Evolutionary conservation across 2,329 filamentous ascomycete genomes (phyloP).

Genomic region (Microsporum canis): DNA sequence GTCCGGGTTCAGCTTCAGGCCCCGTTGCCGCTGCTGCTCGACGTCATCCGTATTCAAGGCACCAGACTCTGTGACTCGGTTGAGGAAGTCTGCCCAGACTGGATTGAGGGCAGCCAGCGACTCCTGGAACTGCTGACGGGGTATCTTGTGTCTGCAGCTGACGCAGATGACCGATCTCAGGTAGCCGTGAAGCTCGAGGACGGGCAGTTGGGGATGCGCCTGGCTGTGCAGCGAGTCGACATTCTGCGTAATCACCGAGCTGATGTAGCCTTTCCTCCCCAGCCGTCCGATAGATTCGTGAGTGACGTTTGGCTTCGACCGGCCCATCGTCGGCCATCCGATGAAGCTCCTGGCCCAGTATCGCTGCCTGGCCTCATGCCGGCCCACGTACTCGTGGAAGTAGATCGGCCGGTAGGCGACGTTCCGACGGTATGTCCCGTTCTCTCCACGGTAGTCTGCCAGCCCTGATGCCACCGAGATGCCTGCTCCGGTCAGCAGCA

Average conservation of each 20-base stretch:
- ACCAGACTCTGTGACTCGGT: constrained; percentile 58
- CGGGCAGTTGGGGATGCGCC: constrained; percentile 63
- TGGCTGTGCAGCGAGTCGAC: constrained; percentile 84
- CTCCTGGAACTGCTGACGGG: constrained; percentile 63
- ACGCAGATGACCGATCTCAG: constrained; percentile 70
- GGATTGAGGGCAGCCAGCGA: constrained; percentile 72
- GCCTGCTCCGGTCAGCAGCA: constrained; percentile 70
- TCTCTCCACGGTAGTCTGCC: constrained; percentile 79
- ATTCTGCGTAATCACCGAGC: constrained; percentile 81
- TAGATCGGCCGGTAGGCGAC: constrained; percentile 85
- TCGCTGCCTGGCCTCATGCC: constrained; percentile 73
- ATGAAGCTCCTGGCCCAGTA: constrained; percentile 96
- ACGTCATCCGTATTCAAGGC: constrained; percentile 70
- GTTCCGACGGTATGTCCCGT: constrained; percentile 88
- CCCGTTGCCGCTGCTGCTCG: constrained; percentile 52
- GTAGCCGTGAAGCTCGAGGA: constrained; percentile 84
- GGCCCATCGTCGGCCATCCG: constrained; percentile 74
- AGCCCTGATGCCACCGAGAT: constrained; percentile 88
- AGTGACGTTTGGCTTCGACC: constrained; percentile 65
- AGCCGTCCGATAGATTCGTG: constrained; percentile 69
- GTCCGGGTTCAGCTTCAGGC: constrained; percentile 79
- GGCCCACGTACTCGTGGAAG: constrained; percentile 73
- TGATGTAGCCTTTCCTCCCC: constrained; percentile 59
- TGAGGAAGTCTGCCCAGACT: constrained; percentile 66
- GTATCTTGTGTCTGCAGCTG: constrained; percentile 60